Conservation (phyloP, 1,284 basidiomycete genomes). For the Malassezia arunalokei region DNA sequence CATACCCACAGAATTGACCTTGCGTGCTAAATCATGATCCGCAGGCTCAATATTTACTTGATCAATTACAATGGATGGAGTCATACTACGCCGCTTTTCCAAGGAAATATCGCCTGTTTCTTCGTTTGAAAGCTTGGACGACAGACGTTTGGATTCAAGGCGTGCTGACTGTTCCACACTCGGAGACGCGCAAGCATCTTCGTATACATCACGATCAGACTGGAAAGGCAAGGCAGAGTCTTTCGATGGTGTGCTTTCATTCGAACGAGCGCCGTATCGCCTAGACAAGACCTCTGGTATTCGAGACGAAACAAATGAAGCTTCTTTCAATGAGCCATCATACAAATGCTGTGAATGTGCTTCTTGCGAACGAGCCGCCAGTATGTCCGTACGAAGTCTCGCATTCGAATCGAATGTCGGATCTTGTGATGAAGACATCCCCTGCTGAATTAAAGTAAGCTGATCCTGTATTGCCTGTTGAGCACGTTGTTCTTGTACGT, state of each 20-base stretch:
- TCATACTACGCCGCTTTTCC: not conserved
- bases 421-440: too few relatives aligned
- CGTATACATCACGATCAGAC: not conserved
- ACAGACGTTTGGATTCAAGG: not conserved
- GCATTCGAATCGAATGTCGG: too few relatives aligned
- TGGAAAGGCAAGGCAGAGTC: not conserved
- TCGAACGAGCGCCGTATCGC: too few relatives aligned
- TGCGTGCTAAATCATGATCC: constrained; percentile 1
- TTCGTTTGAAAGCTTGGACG: not conserved
- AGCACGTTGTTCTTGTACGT: constrained; percentile 1
- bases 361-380: too few relatives aligned
- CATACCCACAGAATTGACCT: constrained; percentile 11
- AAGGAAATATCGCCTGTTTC: not conserved
- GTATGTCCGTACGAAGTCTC: too few relatives aligned
- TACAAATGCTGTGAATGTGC: too few relatives aligned
- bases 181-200: not conserved
- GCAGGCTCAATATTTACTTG: not conserved
- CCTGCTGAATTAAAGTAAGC: too few relatives aligned
- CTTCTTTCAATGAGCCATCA: too few relatives aligned
- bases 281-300: too few relatives aligned
- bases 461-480: not conserved
- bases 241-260: too few relatives aligned
- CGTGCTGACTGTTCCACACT: not conserved
- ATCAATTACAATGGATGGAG: constrained; percentile 15
- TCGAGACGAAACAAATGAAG: too few relatives aligned